A percentile compares a stretch with the other conserved stretches of the same genome.
Conservation (phyloP, 352 stramenopile species). For the Phytopythium cucurbitacearum region DNA sequence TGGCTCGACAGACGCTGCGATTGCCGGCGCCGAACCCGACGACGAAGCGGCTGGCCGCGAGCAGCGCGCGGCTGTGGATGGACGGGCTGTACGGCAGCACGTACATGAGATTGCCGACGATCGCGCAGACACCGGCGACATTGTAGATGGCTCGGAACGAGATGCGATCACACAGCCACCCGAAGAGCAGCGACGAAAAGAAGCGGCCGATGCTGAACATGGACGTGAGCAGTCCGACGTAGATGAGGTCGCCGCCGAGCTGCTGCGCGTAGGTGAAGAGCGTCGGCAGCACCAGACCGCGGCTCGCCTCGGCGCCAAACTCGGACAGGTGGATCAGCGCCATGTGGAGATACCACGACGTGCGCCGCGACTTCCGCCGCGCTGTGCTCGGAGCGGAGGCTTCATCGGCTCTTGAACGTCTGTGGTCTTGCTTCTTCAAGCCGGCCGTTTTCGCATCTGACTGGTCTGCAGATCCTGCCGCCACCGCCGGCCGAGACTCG, state of each 20-base stretch:
- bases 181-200: constrained; percentile 58
- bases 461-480: too few species aligned
- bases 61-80: constrained; percentile 29
- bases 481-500: too few species aligned
- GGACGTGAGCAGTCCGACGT: constrained; percentile 55
- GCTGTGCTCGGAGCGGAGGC: not conserved
- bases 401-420: not conserved
- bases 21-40: constrained; percentile 70
- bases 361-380: constrained; percentile 1
- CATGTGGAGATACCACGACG: constrained; percentile 55
- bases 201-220: constrained; percentile 60
- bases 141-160: constrained; percentile 63
- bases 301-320: constrained; percentile 53
- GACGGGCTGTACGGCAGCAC: constrained; percentile 37
- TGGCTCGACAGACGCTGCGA: constrained; percentile 63
- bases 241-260: constrained; percentile 50
- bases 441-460: too few species aligned
- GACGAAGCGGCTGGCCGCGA: constrained; percentile 55
- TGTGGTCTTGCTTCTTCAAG: not conserved
- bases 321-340: constrained; percentile 50
- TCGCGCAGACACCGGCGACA: constrained; percentile 23
- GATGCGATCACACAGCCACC: constrained; percentile 52
- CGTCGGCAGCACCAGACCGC: constrained; percentile 60
- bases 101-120: constrained; percentile 61
- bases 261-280: constrained; percentile 59